phyloP scores from a whole-genome alignment of 2,329 filamentous ascomycete genomes.

The Talaromyces sp. region DNA sequence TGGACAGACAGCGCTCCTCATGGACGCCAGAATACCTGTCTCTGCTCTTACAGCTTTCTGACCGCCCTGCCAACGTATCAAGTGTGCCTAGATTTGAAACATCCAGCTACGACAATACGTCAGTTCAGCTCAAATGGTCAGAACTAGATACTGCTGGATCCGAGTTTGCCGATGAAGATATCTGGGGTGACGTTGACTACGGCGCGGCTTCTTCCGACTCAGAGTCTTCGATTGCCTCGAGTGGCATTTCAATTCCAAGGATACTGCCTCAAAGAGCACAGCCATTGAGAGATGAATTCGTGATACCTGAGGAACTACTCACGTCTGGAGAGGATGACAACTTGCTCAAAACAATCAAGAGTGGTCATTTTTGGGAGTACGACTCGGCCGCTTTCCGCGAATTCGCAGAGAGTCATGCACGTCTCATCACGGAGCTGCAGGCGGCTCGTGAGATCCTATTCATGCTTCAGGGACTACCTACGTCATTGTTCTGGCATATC shows the following conservation, averaged over 20 bases:
- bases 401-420: conserved; percentile 23
- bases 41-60: conserved; percentile 74
- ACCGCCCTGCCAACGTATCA: conserved; percentile 70
- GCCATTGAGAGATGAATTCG: conserved; percentile 31
- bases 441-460: conserved; percentile 73
- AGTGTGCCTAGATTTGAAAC: conserved; percentile 47
- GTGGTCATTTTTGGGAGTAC: conserved; percentile 49
- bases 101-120: not conserved
- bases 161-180: conserved; percentile 52
- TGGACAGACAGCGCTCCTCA: conserved; percentile 54
- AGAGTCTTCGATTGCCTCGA: conserved; percentile 36
- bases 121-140: conserved; percentile 62
- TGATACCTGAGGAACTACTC: conserved; percentile 34
- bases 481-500: conserved; percentile 60
- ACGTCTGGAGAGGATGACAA: conserved; percentile 29
- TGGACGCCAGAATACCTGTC: conserved; percentile 78
- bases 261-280: conserved; percentile 28
- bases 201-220: conserved; percentile 39
- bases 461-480: conserved; percentile 77
- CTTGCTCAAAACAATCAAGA: conserved; percentile 40
- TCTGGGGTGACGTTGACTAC: conserved; percentile 42
- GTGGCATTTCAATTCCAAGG: conserved; percentile 29
- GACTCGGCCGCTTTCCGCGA: conserved; percentile 17
- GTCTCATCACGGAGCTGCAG: conserved; percentile 64
- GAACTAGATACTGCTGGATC: conserved; percentile 75